Conservation (phyloP, 768 basidiomycete genomes). For the Leccinellum albellum region DNA sequence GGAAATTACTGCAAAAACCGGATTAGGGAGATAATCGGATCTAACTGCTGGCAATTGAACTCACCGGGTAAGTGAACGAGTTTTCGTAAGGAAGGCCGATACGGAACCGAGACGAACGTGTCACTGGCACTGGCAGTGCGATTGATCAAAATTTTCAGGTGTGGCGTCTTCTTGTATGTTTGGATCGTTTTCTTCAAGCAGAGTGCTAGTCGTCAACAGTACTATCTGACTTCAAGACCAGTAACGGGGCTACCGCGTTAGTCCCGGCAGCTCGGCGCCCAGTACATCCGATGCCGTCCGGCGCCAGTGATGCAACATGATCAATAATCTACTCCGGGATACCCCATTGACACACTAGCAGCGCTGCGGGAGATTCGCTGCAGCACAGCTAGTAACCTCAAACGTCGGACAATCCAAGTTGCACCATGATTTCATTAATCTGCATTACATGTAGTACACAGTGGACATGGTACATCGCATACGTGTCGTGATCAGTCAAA, state of each 20-base stretch:
- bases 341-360: constrained; percentile 4
- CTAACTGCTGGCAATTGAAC: constrained; percentile 8
- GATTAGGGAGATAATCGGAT: constrained; percentile 36
- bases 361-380: too few relatives aligned
- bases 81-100: background rate
- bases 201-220: background rate
- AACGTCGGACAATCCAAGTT: constrained; percentile 1
- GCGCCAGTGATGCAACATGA: too few relatives aligned
- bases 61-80: background rate
- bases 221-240: background rate
- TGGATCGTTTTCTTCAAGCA: background rate
- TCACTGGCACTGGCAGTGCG: background rate
- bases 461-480: constrained; percentile 13
- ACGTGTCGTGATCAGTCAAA: constrained; percentile 59
- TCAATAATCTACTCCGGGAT: constrained; percentile 6
- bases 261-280: constrained; percentile 3
- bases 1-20: constrained; percentile 22
- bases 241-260: too few relatives aligned
- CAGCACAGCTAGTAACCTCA: background rate
- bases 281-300: background rate
- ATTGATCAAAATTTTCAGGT: background rate
- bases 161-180: background rate
- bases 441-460: constrained; percentile 22
- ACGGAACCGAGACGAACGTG: background rate
- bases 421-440: constrained; percentile 14